phyloP scores from a whole-genome alignment of 345 rosid genomes.

The Brassica carinata region DNA sequence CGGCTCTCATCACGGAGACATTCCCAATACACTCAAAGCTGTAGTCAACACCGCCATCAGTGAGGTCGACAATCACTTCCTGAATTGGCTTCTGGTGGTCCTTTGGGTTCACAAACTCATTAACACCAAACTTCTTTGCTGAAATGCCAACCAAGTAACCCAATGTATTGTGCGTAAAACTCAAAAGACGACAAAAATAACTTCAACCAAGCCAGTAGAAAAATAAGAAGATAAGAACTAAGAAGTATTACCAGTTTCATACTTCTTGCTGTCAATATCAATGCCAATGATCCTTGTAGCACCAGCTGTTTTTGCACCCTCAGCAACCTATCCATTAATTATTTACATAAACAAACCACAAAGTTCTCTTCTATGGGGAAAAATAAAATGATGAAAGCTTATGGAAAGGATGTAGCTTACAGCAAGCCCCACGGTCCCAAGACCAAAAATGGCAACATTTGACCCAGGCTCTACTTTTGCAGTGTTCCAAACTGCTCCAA shows the following conservation, averaged over 20 bases:
- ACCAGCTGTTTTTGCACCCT: slow-evolving; percentile 99
- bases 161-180: slow-evolving; percentile 42
- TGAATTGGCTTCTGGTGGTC: slow-evolving; percentile 78
- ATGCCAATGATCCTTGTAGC: slow-evolving; percentile 94
- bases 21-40: slow-evolving; percentile 99
- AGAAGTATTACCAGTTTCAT: slow-evolving; percentile 54
- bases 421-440: slow-evolving; percentile 98
- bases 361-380: neutral
- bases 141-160: slow-evolving; percentile 20
- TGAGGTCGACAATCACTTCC: slow-evolving; percentile 90
- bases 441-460: slow-evolving; percentile 91
- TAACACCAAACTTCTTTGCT: slow-evolving; percentile 79
- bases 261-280: slow-evolving; percentile 87
- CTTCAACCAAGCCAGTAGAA: slow-evolving; percentile 42
- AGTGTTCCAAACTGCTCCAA: slow-evolving; percentile 99
- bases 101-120: slow-evolving; percentile 89
- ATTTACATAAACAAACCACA: neutral
- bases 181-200: neutral
- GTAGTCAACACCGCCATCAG: slow-evolving; percentile 98
- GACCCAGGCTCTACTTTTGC: slow-evolving; percentile 98
- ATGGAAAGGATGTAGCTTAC: slow-evolving; percentile 49
- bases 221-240: neutral
- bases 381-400: neutral
- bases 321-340: slow-evolving; percentile 69
- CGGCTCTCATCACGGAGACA: slow-evolving; percentile 95